phyloP scores from a whole-genome alignment of 495 filamentous ascomycete species.

The Clavariopsis aquatica region DNA sequence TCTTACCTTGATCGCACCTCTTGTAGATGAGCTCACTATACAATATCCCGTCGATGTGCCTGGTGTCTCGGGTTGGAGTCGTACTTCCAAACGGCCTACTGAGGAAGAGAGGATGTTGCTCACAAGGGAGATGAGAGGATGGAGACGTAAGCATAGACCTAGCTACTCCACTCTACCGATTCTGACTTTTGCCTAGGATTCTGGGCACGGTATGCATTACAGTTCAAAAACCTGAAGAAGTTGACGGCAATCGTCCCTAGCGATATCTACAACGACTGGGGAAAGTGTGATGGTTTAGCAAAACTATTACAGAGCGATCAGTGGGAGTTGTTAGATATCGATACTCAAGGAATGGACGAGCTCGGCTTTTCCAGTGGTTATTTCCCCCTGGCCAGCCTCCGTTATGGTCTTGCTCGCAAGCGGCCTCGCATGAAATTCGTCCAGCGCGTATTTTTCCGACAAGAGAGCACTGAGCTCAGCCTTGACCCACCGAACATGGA shows the following conservation, averaged over 20 bases:
- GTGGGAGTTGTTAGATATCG: slow-evolving; percentile 29
- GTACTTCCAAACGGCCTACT: slow-evolving; percentile 12
- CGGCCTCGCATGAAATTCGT: slow-evolving; percentile 31
- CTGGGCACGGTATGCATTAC: slow-evolving; percentile 31
- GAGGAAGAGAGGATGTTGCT: slow-evolving; percentile 19
- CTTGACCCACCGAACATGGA: not conserved
- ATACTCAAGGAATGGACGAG: slow-evolving; percentile 8
- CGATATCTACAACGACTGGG: slow-evolving; percentile 34
- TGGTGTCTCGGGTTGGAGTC: slow-evolving; percentile 25
- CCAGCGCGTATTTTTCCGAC: slow-evolving; percentile 32
- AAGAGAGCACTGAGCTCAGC: slow-evolving; percentile 5
- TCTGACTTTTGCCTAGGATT: slow-evolving; percentile 2
- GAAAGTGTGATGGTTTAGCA: slow-evolving; percentile 5
- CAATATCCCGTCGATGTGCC: slow-evolving; percentile 33
- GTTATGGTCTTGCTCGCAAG: slow-evolving; percentile 10
- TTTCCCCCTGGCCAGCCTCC: slow-evolving; percentile 10
- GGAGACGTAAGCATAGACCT: slow-evolving; percentile 4
- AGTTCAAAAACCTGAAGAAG: slow-evolving; percentile 33
- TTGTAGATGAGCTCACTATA: slow-evolving; percentile 37
- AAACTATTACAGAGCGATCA: slow-evolving; percentile 17
- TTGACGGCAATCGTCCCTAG: slow-evolving; percentile 21
- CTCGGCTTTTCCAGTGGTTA: slow-evolving; percentile 3
- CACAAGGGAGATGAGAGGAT: slow-evolving; percentile 28
- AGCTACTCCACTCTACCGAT: no score
- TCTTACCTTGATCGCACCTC: slow-evolving; percentile 28